phyloP scores from a whole-genome alignment of 495 filamentous ascomycete genomes.

The Letharia columbiana region DNA sequence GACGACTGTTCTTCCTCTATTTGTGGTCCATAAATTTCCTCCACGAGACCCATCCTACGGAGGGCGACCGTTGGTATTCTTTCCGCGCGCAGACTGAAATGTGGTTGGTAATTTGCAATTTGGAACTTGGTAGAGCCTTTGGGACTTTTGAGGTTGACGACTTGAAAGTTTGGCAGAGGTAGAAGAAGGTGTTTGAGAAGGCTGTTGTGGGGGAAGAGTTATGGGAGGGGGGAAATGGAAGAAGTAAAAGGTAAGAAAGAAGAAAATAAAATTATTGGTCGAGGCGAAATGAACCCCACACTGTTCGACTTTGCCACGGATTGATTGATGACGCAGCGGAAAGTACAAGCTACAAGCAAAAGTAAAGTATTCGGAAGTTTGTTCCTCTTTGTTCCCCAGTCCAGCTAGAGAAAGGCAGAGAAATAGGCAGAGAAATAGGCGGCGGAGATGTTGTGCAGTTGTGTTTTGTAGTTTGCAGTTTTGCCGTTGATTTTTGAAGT shows the following conservation, averaged over 20 bases:
- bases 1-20: conserved; percentile 52
- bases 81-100: conserved; percentile 7
- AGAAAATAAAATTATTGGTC: background rate
- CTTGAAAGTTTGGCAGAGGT: too few species aligned
- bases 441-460: conserved; percentile 13
- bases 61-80: conserved; percentile 15
- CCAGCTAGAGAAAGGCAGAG: background rate
- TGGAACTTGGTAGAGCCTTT: background rate
- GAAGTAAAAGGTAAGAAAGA: background rate
- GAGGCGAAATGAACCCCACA: conserved; percentile 10
- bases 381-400: conserved; percentile 7
- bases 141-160: background rate
- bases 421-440: conserved; percentile 1
- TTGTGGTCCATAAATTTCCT: conserved; percentile 55
- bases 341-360: background rate
- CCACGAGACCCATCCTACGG: conserved; percentile 59
- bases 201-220: background rate
- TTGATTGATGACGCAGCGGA: conserved; percentile 6
- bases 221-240: background rate
- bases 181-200: background rate
- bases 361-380: background rate
- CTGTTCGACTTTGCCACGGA: conserved; percentile 5
- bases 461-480: background rate
- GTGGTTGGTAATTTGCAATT: background rate
- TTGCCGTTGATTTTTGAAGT: background rate